Base-by-base conservation (phyloP, 2,329 filamentous ascomycete species). In the Clarireedia homoeocarpa region DNA sequence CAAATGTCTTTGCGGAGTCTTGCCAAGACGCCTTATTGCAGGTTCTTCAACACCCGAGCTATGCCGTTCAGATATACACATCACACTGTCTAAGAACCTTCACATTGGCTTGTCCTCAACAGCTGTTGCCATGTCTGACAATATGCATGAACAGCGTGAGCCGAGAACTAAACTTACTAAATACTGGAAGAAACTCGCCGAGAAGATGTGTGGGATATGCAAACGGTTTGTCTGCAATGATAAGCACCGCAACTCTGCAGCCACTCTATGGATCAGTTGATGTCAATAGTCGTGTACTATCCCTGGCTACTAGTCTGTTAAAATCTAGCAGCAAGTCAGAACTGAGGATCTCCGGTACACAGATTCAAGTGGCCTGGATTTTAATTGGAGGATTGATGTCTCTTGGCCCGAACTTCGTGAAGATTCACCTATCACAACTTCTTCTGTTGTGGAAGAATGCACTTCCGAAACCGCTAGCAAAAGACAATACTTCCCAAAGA, bases 291-390 rank as follows among this genome's bases (percentile, higher is more conserved):
- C 83, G 90, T 34, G 89, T 97, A 12, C 79, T 97, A 57, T 88
- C 89, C 6, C 91, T 96, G 75, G 91, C 94, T 1, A 97, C 91
- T 0, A 88, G 89, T 40, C 76, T 99, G 27, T 79, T 99, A 40
- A 99, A 99, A 71, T 91, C 88, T 0, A 96, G 91, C 69, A 86
- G 91, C 47, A 89, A 90, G 67, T 94, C 90, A 1, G 92, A 99
- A 69, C 76, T 99, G 53, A 85, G 92, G 27, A 84, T 94, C 38
- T 95, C 94, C 6, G 89, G 89, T 65, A 96, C 91, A 1, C 94
- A 99, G 68, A 91, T 99, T 24, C 94, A 99, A 69, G 91, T 99
- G 2, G 94, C 94, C 5, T 99, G 94, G 92, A 95, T 95, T 48
- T 76, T 99, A 56, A 95, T 99, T 48, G 94, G 95, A 39, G 94